A percentile compares a stretch with the other conserved stretches of the same genome.
phyloP scores from a whole-genome alignment of 768 basidiomycete species.

The Boletus coccyginus region DNA sequence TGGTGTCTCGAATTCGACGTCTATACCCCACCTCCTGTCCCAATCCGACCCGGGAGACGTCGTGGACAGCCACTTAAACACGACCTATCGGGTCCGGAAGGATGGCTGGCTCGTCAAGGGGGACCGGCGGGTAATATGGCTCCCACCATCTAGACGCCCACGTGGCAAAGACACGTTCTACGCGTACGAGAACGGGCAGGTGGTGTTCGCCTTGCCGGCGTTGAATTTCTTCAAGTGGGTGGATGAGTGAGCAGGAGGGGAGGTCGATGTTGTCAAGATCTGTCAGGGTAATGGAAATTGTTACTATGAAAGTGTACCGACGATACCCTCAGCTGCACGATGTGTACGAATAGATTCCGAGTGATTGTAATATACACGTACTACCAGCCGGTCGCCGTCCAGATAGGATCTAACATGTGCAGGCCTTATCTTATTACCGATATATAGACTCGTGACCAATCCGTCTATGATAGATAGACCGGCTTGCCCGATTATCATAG shows the following conservation, averaged over 20 bases:
- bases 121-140: slow-evolving; percentile 16
- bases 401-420: no score
- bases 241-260: background rate
- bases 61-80: slow-evolving; percentile 2
- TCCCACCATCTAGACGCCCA: slow-evolving; percentile 1
- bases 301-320: background rate
- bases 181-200: slow-evolving; percentile 9
- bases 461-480: no score
- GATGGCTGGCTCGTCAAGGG: slow-evolving; percentile 22
- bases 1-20: background rate
- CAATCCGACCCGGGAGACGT: slow-evolving; percentile 8
- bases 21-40: slow-evolving; percentile 4
- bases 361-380: no score
- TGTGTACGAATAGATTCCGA: no score
- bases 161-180: slow-evolving; percentile 3
- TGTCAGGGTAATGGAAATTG: background rate
- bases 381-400: no score
- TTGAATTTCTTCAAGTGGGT: slow-evolving; percentile 3
- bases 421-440: no score
- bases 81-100: slow-evolving; percentile 14
- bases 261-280: background rate
- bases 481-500: no score
- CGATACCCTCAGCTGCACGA: background rate
- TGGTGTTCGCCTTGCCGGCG: background rate
- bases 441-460: no score